phyloP scores from a whole-genome alignment of 306 rosid genomes.

The Rubus parviflorus region DNA sequence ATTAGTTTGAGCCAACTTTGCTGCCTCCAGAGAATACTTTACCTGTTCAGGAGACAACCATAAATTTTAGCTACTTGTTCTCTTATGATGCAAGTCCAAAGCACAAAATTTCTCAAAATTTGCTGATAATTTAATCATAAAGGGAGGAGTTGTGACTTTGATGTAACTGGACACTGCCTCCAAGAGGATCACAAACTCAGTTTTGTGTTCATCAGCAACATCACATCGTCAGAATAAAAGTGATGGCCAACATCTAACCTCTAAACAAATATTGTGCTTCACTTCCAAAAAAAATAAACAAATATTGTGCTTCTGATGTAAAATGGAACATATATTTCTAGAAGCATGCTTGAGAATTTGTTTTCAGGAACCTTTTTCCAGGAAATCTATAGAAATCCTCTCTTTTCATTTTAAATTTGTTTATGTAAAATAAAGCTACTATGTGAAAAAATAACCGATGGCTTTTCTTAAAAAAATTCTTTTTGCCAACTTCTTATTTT shows the following conservation, averaged over 20 bases:
- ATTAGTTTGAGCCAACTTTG: conserved; percentile 75
- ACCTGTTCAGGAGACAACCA: conserved; percentile 57
- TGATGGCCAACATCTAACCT: background rate
- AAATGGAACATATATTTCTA: background rate
- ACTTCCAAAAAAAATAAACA: background rate
- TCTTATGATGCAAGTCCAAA: conserved; percentile 10
- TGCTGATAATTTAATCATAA: background rate
- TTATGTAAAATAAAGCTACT: background rate
- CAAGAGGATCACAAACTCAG: background rate
- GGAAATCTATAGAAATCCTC: background rate
- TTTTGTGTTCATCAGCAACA: background rate
- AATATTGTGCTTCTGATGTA: background rate
- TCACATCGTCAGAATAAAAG: background rate
- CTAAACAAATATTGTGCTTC: background rate
- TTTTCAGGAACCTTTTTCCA: background rate
- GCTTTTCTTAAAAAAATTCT: background rate
- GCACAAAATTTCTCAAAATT: background rate
- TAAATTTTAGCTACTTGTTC: background rate
- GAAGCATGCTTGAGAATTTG: background rate
- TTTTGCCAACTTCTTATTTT: background rate
- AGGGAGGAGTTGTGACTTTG: background rate
- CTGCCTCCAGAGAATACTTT: conserved; percentile 84
- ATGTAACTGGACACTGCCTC: background rate
- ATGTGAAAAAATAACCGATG: background rate
- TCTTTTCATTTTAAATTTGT: background rate